Percentiles rank a stretch among this genome's conserved stretches.
These are phyloP conservation scores for Aspergillus haitiensis DNA, from an alignment of 495 filamentous ascomycete species.

Conservation along the genomic window DNA sequence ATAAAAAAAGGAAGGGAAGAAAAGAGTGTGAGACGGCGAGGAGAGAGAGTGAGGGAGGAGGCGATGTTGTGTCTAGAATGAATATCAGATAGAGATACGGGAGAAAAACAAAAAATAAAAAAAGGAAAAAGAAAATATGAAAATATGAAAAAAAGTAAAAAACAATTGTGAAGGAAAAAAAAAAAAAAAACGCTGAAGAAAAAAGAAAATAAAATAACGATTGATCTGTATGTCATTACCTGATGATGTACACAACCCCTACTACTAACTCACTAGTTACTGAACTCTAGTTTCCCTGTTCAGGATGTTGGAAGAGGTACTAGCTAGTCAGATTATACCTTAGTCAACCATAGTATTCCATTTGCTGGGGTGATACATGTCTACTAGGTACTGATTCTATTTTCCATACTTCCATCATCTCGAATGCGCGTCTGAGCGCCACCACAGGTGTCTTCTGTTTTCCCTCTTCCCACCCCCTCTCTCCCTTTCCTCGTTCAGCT, in stretches of 20 bases:
- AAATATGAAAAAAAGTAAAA: constrained; percentile 10
- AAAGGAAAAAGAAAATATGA: constrained; percentile 7
- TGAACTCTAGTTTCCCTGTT: constrained; percentile 24
- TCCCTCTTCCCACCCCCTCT: constrained; percentile 13
- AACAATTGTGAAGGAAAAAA: constrained; percentile 8
- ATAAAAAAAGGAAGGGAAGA: background rate
- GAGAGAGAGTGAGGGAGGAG: background rate
- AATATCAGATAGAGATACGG: constrained; percentile 6
- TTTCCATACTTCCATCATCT: constrained; percentile 19
- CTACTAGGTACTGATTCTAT: constrained; percentile 22
- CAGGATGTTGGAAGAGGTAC: constrained; percentile 30
- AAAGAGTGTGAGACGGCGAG: constrained; percentile 1
- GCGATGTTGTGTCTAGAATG: background rate
- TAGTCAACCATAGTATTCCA: constrained; percentile 4
- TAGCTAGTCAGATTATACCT: constrained; percentile 23
- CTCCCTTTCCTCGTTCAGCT: constrained; percentile 26
- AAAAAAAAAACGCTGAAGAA: constrained; percentile 12
- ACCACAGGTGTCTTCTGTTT: constrained; percentile 14
- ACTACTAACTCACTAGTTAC: constrained; percentile 9
- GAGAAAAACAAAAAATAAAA: constrained; percentile 13
- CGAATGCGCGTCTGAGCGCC: constrained; percentile 26
- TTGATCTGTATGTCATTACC: constrained; percentile 29
- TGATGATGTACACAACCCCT: constrained; percentile 5
- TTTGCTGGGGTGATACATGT: constrained; percentile 35
- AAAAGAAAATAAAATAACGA: constrained; percentile 16